phyloP scores from a whole-genome alignment of 1,284 basidiomycete species.

The Taiwanofungus camphoratus region DNA sequence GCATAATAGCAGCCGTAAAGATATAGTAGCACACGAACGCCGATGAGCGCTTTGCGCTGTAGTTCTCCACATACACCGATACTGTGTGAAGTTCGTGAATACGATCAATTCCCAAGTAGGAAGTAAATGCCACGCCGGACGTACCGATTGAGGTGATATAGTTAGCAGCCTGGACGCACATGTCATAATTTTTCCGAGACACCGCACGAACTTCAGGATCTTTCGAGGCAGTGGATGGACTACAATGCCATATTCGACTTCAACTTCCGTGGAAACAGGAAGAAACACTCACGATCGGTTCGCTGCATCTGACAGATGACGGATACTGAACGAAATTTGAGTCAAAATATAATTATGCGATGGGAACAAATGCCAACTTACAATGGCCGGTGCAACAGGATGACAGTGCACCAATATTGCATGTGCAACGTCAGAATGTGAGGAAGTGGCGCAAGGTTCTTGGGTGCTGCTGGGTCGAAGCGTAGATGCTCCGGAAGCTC shows the following conservation, averaged over 20 bases:
- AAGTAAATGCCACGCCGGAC: conserved; percentile 20
- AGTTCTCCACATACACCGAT: conserved; percentile 54
- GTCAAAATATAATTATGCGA: neutral
- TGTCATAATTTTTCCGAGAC: conserved; percentile 64
- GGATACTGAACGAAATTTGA: conserved; percentile 16
- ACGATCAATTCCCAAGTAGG: no score
- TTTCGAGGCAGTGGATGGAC: conserved; percentile 25
- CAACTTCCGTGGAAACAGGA: neutral
- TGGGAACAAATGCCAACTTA: conserved; percentile 34
- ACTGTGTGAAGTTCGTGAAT: no score
- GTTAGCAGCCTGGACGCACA: conserved; percentile 69
- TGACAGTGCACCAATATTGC: conserved; percentile 81
- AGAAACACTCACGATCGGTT: conserved; percentile 18
- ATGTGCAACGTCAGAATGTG: conserved; percentile 76
- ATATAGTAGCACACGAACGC: conserved; percentile 79
- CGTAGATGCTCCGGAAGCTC: conserved; percentile 67
- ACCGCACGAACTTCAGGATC: conserved; percentile 47
- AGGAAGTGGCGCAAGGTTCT: conserved; percentile 40
- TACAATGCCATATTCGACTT: conserved; percentile 6
- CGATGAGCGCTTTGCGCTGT: conserved; percentile 57
- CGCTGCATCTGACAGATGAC: conserved; percentile 16
- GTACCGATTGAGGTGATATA: conserved; percentile 71
- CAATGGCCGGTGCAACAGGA: conserved; percentile 81
- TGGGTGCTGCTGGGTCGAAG: conserved; percentile 46
- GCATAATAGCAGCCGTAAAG: conserved; percentile 81